A percentile compares a stretch with the other conserved stretches of the same genome.
These are phyloP conservation scores for Collariella sp. DNA, from an alignment of 495 filamentous ascomycete genomes.

Conservation along the genomic window DNA sequence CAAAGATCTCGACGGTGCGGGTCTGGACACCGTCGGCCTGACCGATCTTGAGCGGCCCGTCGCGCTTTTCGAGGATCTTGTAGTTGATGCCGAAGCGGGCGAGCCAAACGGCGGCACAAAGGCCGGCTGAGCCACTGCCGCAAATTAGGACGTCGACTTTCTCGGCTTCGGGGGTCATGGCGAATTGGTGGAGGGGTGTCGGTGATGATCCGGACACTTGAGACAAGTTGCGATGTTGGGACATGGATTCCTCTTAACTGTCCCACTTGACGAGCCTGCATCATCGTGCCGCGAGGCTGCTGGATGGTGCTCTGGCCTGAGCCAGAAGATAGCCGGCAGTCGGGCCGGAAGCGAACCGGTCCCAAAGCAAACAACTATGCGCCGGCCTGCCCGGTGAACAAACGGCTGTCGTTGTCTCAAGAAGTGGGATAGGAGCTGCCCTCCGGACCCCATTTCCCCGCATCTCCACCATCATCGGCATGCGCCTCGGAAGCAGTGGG, in stretches of 20 bases:
- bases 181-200: not conserved
- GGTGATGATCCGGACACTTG: not conserved
- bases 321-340: not conserved
- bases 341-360: not conserved
- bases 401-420: not conserved
- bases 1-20: conserved; percentile 72
- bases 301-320: not conserved
- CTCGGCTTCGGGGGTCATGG: conserved; percentile 17
- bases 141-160: conserved; percentile 52
- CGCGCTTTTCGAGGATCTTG: conserved; percentile 55
- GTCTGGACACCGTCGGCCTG: conserved; percentile 77
- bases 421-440: not conserved
- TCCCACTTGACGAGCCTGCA: not conserved
- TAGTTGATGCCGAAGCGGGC: conserved; percentile 50
- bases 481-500: conserved; percentile 2
- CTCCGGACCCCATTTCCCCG: conserved; percentile 6
- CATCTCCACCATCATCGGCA: not conserved
- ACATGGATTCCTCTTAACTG: not conserved
- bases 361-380: not conserved
- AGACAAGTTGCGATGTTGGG: not conserved
- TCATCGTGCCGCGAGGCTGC: not conserved
- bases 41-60: conserved; percentile 54
- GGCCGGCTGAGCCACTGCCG: conserved; percentile 61
- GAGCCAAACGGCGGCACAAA: conserved; percentile 61
- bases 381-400: not conserved